Evolutionary conservation across 148 eudicot species (phyloP), one percentile per base, ranked within the genome.

Genomic region (Cornus controversa): DNA sequence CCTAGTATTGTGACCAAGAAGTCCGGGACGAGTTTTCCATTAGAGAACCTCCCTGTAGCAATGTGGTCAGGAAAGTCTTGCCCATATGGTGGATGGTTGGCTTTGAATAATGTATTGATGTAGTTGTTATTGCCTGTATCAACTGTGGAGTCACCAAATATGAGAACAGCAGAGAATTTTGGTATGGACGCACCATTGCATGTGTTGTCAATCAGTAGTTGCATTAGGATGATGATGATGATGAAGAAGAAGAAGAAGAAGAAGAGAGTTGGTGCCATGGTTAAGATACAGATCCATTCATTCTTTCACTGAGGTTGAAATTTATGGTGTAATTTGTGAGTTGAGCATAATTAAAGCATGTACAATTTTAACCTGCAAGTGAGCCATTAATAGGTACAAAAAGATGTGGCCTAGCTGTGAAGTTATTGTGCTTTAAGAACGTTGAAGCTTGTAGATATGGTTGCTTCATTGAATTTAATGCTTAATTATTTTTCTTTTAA

Each of bases 81-180:
- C 1, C 94, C 91, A 28, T 90, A 89, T 2, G 94, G 94, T 16
- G 23, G 45, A 66, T 88, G 87, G 79, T 89, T 81, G 58, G 85
- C 91, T 71, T 77, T 80, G 40, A 77, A 65, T 20, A 79, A 28
- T 10, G 89, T 73, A 15, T 73, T 45, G 0, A 82, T 64, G 83
- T 62, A 80, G 74, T 87, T 87, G 77, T 90, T 90, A 29, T 87
- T 90, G 67, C 94, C 91, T 0, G 89, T 84, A 8, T 90, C 90
- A 1, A 86, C 82, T 0, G 80, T 75, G 4, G 93, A 90, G 76
- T 90, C 93, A 0, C 91, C 91, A 20, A 86, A 90, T 45, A 86
- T 73, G 25, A 90, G 86, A 81, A 86, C 80, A 18, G 93, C 72
- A 1, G 89, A 75, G 45, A 88, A 86, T 66, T 83, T 78, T 58